Evolutionary conservation across 2,329 filamentous ascomycete species (phyloP).

Genomic region (Sphaerostilbella broomeana): DNA sequence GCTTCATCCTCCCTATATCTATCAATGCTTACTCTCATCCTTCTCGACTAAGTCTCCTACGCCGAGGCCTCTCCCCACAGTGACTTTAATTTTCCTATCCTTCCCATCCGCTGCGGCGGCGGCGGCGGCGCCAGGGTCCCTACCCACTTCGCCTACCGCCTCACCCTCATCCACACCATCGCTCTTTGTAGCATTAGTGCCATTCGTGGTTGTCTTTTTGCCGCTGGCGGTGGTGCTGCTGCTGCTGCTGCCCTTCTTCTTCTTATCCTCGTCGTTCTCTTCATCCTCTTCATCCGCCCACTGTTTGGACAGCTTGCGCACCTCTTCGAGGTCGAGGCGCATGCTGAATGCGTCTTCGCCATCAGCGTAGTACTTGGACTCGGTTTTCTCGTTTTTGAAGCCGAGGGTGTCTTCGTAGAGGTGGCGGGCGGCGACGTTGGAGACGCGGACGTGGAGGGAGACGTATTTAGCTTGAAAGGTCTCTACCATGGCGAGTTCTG

Average conservation of each 20-base stretch:
- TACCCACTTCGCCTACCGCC: conserved; percentile 60
- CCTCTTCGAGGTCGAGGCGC: conserved; percentile 71
- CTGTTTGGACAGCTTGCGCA: conserved; percentile 43
- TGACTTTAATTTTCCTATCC: conserved; percentile 71
- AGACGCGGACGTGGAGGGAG: conserved; percentile 89
- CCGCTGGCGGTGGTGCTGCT: conserved; percentile 30
- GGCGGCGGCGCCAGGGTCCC: too few relatives aligned
- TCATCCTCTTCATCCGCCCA: conserved; percentile 30
- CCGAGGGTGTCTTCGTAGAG: conserved; percentile 89
- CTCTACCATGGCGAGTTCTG: conserved; percentile 94
- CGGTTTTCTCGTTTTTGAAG: conserved; percentile 80
- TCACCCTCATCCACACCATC: conserved; percentile 58
- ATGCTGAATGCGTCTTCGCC: conserved; percentile 95
- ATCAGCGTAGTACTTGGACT: conserved; percentile 92
- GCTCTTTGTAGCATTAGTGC: conserved; percentile 33
- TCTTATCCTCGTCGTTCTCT: conserved; percentile 26
- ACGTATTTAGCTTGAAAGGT: conserved; percentile 89
- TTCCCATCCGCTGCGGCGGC: conserved; percentile 29
- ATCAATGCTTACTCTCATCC: conserved; percentile 45
- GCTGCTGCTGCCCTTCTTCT: conserved; percentile 19
- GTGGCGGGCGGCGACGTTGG: conserved; percentile 83
- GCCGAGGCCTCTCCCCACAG: conserved; percentile 72
- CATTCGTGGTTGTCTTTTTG: conserved; percentile 27
- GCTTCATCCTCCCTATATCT: conserved; percentile 13
- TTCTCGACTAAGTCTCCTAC: conserved; percentile 73